A percentile compares a stretch with the other conserved stretches of the same genome.
Conservation (phyloP, 2,329 filamentous ascomycete species). For the Pezicula carpinea region DNA sequence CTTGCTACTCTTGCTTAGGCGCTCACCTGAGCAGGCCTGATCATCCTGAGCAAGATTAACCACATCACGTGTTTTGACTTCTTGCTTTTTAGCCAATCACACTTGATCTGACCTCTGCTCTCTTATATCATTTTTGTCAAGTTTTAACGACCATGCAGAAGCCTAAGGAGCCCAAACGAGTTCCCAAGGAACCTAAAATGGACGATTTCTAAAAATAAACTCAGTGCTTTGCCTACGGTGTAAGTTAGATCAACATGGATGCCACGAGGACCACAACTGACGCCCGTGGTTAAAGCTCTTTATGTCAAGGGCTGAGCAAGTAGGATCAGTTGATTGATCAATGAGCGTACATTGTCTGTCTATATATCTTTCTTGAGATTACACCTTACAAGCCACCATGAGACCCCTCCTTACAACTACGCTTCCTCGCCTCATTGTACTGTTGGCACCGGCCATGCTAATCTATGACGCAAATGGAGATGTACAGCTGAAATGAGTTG, state of each 20-base stretch:
- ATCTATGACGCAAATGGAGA: constrained; percentile 12
- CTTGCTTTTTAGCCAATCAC: constrained; percentile 6
- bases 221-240: constrained; percentile 3
- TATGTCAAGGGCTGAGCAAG: background rate
- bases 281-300: background rate
- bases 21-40: constrained; percentile 6
- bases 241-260: constrained; percentile 4
- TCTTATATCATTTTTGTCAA: constrained; percentile 1
- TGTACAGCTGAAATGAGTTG: constrained; percentile 13
- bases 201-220: constrained; percentile 1
- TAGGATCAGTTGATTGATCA: background rate
- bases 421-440: background rate
- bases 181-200: constrained; percentile 5
- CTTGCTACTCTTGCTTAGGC: no score
- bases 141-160: background rate
- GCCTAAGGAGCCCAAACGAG: constrained; percentile 1
- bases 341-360: constrained; percentile 1
- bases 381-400: constrained; percentile 1
- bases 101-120: constrained; percentile 5
- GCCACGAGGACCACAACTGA: background rate
- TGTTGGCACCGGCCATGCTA: background rate
- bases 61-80: constrained; percentile 6
- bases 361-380: background rate
- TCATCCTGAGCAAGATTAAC: background rate
- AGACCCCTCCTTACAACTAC: background rate